phyloP scores from a whole-genome alignment of 2,329 filamentous ascomycete genomes.

The Truncatella angustata region DNA sequence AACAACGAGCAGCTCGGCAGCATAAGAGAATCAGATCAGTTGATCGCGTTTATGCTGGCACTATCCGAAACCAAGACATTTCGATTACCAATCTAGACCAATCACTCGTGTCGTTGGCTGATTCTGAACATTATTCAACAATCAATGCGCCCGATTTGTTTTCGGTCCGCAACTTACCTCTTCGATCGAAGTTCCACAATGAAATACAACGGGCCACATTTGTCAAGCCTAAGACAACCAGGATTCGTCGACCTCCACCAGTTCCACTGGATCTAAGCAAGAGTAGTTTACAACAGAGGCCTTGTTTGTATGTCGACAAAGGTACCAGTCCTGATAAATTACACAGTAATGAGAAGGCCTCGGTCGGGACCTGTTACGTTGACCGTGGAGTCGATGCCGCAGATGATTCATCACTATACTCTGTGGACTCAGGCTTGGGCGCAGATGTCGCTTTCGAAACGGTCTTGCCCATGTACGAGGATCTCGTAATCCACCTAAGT shows the following conservation, averaged over 20 bases:
- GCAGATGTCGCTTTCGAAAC: conserved; percentile 33
- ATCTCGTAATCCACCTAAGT: conserved; percentile 55
- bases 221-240: conserved; percentile 19
- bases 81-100: conserved; percentile 18
- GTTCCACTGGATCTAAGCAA: conserved; percentile 21
- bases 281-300: conserved; percentile 6
- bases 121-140: neutral
- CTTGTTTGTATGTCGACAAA: conserved; percentile 17
- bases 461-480: conserved; percentile 52
- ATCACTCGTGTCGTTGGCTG: neutral
- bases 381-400: conserved; percentile 39
- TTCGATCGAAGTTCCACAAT: conserved; percentile 19
- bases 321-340: conserved; percentile 20
- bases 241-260: conserved; percentile 20
- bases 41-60: conserved; percentile 22
- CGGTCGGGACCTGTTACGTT: conserved; percentile 32
- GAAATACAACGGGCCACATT: conserved; percentile 18
- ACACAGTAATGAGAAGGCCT: neutral
- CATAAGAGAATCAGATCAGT: conserved; percentile 21
- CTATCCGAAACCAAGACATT: conserved; percentile 23
- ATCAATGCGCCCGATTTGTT: neutral
- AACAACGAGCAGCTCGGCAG: neutral
- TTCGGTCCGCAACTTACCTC: neutral
- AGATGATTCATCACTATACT: conserved; percentile 10
- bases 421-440: conserved; percentile 11